Evolutionary conservation across 208 protist species (phyloP).

Genomic region (Angomonas ambiguus): DNA sequence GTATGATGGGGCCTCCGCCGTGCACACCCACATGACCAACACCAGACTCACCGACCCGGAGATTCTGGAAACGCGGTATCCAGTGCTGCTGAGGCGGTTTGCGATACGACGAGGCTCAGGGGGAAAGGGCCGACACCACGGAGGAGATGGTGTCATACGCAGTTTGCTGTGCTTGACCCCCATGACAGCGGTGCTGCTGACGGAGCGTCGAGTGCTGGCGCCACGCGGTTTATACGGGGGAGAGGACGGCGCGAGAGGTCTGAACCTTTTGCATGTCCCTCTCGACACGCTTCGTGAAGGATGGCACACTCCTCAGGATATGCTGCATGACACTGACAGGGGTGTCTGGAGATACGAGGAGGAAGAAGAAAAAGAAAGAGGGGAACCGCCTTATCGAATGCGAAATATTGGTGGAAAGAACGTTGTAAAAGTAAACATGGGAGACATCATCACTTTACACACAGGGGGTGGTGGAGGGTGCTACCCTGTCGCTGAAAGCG

Average conservation of each 20-base stretch:
- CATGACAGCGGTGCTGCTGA: slow-evolving; percentile 85
- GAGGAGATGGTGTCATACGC: slow-evolving; percentile 92
- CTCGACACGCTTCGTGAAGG: not conserved
- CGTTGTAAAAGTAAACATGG: slow-evolving; percentile 34
- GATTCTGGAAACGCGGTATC: slow-evolving; percentile 92
- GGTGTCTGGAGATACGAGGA: slow-evolving; percentile 33
- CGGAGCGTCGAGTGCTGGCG: slow-evolving; percentile 83
- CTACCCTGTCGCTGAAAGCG: slow-evolving; percentile 10
- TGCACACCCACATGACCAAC: slow-evolving; percentile 98
- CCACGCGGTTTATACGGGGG: slow-evolving; percentile 87
- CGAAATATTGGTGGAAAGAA: slow-evolving; percentile 69
- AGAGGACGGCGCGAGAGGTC: slow-evolving; percentile 54
- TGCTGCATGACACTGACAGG: slow-evolving; percentile 42
- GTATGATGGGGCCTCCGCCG: slow-evolving; percentile 78
- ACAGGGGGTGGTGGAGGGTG: slow-evolving; percentile 57
- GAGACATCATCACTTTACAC: slow-evolving; percentile 55
- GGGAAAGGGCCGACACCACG: slow-evolving; percentile 67
- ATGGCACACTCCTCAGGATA: slow-evolving; percentile 28
- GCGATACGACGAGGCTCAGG: slow-evolving; percentile 75
- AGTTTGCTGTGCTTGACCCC: slow-evolving; percentile 81
- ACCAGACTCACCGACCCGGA: slow-evolving; percentile 94
- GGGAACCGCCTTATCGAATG: slow-evolving; percentile 22
- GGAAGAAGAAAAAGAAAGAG: not conserved
- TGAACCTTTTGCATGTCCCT: slow-evolving; percentile 53
- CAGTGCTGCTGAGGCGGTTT: slow-evolving; percentile 88